Evolutionary conservation across 2,329 filamentous ascomycete genomes (phyloP).

Genomic region (Ophiocordyceps robertsii): DNA sequence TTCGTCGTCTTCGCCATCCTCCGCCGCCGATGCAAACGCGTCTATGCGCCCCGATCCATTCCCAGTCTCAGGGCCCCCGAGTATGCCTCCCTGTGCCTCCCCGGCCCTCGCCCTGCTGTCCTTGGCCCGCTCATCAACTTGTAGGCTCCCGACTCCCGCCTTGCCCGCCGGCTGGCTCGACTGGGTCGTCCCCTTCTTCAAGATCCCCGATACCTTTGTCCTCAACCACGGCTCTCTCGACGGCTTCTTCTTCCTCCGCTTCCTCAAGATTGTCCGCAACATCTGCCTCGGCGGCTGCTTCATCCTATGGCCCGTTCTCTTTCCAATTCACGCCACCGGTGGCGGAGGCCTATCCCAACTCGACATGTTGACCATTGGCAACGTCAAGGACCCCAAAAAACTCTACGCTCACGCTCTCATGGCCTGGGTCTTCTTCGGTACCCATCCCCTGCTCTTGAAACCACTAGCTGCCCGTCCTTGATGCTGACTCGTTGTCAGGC

Average conservation of each 20-base stretch:
- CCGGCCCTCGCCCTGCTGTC: not conserved
- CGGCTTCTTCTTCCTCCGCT: slow-evolving; percentile 81
- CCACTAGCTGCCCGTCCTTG: not conserved
- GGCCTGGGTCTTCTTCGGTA: slow-evolving; percentile 61
- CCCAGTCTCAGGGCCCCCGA: slow-evolving; percentile 31
- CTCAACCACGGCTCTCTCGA: slow-evolving; percentile 88
- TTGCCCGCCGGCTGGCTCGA: slow-evolving; percentile 47
- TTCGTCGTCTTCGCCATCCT: slow-evolving; percentile 34
- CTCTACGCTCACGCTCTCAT: slow-evolving; percentile 75
- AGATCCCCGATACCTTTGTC: slow-evolving; percentile 60
- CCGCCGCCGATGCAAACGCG: slow-evolving; percentile 32
- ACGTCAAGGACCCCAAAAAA: slow-evolving; percentile 46
- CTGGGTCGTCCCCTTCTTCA: slow-evolving; percentile 56
- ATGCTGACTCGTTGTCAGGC: slow-evolving; percentile 18
- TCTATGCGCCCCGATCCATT: slow-evolving; percentile 41
- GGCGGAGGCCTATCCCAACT: slow-evolving; percentile 51
- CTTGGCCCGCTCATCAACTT: not conserved
- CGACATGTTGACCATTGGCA: slow-evolving; percentile 66
- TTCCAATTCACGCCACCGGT: slow-evolving; percentile 77
- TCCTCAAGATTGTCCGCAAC: slow-evolving; percentile 52
- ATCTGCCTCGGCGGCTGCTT: slow-evolving; percentile 73
- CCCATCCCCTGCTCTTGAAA: not conserved
- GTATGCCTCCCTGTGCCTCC: slow-evolving; percentile 10
- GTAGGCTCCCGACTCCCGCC: not conserved
- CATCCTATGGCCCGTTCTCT: slow-evolving; percentile 79